Conservation (phyloP, 768 basidiomycete species). For the Auricularia cornea region DNA sequence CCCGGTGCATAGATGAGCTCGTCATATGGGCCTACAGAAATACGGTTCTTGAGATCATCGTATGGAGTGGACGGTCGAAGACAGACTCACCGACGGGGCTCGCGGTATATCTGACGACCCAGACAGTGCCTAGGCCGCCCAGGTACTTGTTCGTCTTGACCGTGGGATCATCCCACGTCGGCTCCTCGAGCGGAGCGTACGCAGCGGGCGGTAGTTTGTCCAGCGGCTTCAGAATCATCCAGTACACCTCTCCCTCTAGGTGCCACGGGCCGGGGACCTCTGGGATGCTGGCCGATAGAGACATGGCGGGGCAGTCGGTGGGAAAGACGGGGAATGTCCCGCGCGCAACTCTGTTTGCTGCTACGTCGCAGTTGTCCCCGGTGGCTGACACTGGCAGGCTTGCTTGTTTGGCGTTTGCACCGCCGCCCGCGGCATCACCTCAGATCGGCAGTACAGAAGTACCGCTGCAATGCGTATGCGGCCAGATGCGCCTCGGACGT, state of each 20-base stretch:
- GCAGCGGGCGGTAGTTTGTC: background rate
- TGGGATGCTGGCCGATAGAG: background rate
- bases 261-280: background rate
- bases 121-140: background rate
- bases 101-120: background rate
- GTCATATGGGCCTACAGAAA: slow-evolving; percentile 10
- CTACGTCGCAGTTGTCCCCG: too few species aligned
- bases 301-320: background rate
- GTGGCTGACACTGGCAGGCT: too few species aligned
- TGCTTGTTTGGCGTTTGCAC: too few species aligned
- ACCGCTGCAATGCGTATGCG: too few species aligned
- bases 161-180: background rate
- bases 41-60: too few species aligned
- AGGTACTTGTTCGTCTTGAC: background rate
- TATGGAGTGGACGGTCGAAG: background rate
- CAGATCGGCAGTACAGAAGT: too few species aligned
- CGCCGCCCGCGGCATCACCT: too few species aligned
- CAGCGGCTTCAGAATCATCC: background rate
- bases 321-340: too few species aligned
- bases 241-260: background rate
- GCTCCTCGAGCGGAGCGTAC: background rate
- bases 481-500: too few species aligned
- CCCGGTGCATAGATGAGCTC: slow-evolving; percentile 10
- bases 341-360: too few species aligned
- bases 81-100: background rate